Evolutionary conservation across 768 basidiomycete species (phyloP).

Genomic region (Mycena maculata): DNA sequence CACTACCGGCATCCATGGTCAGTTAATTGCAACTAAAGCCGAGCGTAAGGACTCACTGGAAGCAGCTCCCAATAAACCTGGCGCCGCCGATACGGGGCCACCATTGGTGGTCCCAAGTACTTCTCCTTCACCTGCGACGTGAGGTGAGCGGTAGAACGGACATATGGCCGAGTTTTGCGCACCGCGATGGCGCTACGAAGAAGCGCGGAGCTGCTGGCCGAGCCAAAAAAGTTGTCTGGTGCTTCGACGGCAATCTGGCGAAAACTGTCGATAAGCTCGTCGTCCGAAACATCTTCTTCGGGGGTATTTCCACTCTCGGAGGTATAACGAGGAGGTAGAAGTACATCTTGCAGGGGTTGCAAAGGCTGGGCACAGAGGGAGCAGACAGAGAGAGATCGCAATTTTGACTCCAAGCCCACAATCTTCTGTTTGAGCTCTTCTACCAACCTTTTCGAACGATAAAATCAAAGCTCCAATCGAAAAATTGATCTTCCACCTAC

Average conservation of each 20-base stretch:
- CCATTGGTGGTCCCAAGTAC: neutral
- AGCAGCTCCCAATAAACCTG: slow-evolving; percentile 6
- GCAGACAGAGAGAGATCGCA: slow-evolving; percentile 25
- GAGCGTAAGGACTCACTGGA: slow-evolving; percentile 7
- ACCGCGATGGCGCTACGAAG: slow-evolving; percentile 25
- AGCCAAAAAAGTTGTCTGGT: slow-evolving; percentile 3
- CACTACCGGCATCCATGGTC: slow-evolving; percentile 17
- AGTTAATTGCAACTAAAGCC: neutral
- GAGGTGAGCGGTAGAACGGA: neutral
- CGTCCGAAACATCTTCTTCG: neutral
- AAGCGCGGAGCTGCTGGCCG: slow-evolving; percentile 22
- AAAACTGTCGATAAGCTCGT: slow-evolving; percentile 22
- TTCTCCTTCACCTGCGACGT: slow-evolving; percentile 17
- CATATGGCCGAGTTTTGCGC: neutral
- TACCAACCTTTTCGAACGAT: slow-evolving; percentile 43
- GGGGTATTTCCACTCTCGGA: neutral
- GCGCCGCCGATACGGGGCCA: neutral
- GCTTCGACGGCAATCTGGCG: neutral
- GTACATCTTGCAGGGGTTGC: neutral
- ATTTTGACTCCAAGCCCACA: slow-evolving; percentile 53
- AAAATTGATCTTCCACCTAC: neutral
- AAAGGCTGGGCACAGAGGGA: slow-evolving; percentile 30
- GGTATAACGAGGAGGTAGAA: slow-evolving; percentile 13
- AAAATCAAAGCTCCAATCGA: no score
- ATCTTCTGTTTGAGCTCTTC: slow-evolving; percentile 64